A percentile compares a stretch with the other conserved stretches of the same genome.
Conservation (phyloP, 805 yeast species). For the Ogataea polymorpha region DNA sequence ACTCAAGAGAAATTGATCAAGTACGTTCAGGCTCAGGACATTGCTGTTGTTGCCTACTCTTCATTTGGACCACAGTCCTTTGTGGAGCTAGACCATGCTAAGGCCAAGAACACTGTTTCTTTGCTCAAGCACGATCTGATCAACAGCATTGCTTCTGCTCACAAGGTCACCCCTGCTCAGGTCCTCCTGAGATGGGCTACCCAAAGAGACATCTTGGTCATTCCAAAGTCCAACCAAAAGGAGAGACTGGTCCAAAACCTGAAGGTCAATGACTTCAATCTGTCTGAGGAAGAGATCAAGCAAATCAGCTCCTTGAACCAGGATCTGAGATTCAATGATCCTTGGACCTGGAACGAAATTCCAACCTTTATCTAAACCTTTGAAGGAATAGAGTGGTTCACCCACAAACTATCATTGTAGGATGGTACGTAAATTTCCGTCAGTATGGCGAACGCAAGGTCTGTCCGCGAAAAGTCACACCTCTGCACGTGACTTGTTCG, state of each 20-base stretch:
- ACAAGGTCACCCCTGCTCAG: conserved; percentile 59
- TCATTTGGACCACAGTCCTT: conserved; percentile 85
- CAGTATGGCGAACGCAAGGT: background rate
- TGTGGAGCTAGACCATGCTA: conserved; percentile 55
- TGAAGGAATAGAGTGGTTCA: background rate
- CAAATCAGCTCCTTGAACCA: conserved; percentile 60
- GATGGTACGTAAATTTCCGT: background rate
- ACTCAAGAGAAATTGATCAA: conserved; percentile 66
- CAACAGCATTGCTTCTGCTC: conserved; percentile 52
- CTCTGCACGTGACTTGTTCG: background rate
- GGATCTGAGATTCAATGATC: conserved; percentile 80
- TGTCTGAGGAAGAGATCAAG: conserved; percentile 50
- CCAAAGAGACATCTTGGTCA: conserved; percentile 70
- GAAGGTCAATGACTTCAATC: conserved; percentile 47
- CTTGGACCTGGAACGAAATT: conserved; percentile 42
- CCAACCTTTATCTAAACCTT: conserved; percentile 30
- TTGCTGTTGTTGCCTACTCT: conserved; percentile 75
- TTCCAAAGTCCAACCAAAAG: conserved; percentile 76
- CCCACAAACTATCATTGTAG: too few relatives aligned
- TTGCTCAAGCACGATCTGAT: conserved; percentile 58
- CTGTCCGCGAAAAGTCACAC: background rate
- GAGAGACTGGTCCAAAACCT: conserved; percentile 63
- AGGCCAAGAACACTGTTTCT: conserved; percentile 50
- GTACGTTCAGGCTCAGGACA: conserved; percentile 53
- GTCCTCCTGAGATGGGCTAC: conserved; percentile 82